phyloP scores from a whole-genome alignment of 1,284 basidiomycete species.

The Irpex sp. region DNA sequence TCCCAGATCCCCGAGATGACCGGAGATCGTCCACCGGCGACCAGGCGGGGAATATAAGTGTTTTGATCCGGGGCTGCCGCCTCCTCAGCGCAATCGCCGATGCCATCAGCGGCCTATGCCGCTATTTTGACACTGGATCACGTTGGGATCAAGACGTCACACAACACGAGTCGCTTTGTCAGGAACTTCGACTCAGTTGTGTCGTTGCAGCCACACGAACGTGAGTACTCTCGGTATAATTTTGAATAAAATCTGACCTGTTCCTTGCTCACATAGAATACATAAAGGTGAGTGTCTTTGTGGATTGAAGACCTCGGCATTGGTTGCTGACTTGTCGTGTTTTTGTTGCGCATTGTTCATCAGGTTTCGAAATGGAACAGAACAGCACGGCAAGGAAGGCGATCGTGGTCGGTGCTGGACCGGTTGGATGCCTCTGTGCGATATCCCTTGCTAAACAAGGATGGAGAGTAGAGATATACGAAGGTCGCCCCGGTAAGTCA shows the following conservation, averaged over 20 bases:
- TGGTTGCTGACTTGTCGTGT: background rate
- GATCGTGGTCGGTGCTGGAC: constrained; percentile 82
- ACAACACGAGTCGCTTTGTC: background rate
- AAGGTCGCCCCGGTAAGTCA: constrained; percentile 74
- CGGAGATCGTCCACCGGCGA: background rate
- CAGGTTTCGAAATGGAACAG: constrained; percentile 5
- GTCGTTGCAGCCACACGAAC: background rate
- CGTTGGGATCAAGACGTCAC: background rate
- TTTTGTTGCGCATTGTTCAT: background rate
- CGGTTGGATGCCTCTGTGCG: constrained; percentile 91
- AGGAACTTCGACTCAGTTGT: background rate
- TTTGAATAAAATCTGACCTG: background rate
- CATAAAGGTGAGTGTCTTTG: background rate
- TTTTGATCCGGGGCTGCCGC: background rate
- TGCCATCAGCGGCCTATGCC: background rate
- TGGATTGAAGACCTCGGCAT: background rate
- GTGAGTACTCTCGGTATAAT: background rate
- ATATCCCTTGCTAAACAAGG: constrained; percentile 84
- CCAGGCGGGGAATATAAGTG: background rate
- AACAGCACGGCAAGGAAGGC: constrained; percentile 36
- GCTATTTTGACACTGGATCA: background rate
- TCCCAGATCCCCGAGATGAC: background rate
- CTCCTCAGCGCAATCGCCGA: background rate
- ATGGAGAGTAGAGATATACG: constrained; percentile 89
- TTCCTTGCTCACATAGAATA: background rate